A percentile compares a stretch with the other conserved stretches of the same genome.
Evolutionary conservation across 2,329 filamentous ascomycete genomes (phyloP).

Genomic region (Tympanopsis confertula): DNA sequence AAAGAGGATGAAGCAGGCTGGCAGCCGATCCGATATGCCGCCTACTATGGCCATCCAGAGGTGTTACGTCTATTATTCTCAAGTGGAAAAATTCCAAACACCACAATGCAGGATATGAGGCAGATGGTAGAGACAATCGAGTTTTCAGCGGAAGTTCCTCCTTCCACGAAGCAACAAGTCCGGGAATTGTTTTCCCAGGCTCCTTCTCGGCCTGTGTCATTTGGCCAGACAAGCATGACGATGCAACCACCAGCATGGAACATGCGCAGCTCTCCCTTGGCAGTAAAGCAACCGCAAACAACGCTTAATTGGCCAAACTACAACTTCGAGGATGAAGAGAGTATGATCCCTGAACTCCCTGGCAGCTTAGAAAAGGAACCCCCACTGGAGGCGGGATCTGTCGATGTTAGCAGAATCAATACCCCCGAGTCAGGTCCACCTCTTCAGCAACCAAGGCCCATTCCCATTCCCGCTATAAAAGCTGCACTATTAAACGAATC

Average conservation of each 20-base stretch:
- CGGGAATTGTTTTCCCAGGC: neutral
- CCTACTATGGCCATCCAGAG: constrained; percentile 20
- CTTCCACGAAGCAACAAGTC: neutral
- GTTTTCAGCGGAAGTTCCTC: neutral
- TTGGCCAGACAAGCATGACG: neutral
- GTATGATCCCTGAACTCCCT: too few species aligned
- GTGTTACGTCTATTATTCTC: constrained; percentile 18
- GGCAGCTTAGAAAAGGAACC: too few species aligned
- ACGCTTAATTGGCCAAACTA: too few species aligned
- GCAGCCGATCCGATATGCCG: constrained; percentile 22
- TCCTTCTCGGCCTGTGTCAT: neutral
- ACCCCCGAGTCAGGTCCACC: too few species aligned
- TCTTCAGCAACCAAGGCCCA: too few species aligned
- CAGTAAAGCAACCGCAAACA: too few species aligned
- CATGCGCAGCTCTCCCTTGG: neutral
- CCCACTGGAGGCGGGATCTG: too few species aligned
- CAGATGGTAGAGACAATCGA: neutral
- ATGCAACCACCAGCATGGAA: neutral
- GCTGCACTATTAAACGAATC: too few species aligned
- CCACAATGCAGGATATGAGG: neutral
- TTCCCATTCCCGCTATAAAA: too few species aligned
- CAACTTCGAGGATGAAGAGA: too few species aligned
- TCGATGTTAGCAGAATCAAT: too few species aligned
- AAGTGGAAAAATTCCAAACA: constrained; percentile 4
- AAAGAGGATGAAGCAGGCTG: constrained; percentile 21